Evolutionary conservation across 352 stramenopile genomes (phyloP).

Genomic region (Phytophthora tubulina): DNA sequence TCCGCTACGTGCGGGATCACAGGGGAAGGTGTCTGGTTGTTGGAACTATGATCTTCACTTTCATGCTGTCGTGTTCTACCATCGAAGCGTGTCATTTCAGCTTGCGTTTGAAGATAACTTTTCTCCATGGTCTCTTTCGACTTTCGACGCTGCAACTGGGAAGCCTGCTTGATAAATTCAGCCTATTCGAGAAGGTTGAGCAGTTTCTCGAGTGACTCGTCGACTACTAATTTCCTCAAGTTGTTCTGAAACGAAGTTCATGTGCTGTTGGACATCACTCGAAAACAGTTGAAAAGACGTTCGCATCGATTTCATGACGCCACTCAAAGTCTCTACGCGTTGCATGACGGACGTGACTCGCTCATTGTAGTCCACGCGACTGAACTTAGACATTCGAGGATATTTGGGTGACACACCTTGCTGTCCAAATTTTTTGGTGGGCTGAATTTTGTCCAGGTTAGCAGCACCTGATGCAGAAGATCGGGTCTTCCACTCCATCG

Average conservation of each 20-base stretch:
- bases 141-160: neutral
- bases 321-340: conserved; percentile 51
- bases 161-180: conserved; percentile 2
- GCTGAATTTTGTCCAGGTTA: neutral
- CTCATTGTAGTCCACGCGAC: conserved; percentile 48
- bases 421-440: neutral
- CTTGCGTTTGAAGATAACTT: conserved; percentile 51
- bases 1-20: conserved; percentile 64
- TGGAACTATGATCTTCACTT: neutral
- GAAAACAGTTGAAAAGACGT: conserved; percentile 72
- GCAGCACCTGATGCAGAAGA: neutral
- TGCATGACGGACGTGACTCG: conserved; percentile 42
- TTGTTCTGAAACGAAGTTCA: conserved; percentile 58
- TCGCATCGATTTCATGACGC: conserved; percentile 56
- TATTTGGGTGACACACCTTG: neutral
- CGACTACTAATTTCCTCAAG: conserved; percentile 49
- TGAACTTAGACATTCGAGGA: conserved; percentile 35
- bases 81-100: conserved; percentile 48
- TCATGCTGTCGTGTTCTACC: conserved; percentile 11
- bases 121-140: conserved; percentile 50
- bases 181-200: conserved; percentile 15
- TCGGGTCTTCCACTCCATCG: conserved; percentile 40
- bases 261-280: conserved; percentile 58
- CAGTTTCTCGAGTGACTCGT: conserved; percentile 42
- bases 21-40: conserved; percentile 30